Percentiles rank a stretch among this genome's conserved stretches.
These are phyloP conservation scores for Cercospora sp. DNA, from an alignment of 2,329 filamentous ascomycete species.

Conservation along the genomic window DNA sequence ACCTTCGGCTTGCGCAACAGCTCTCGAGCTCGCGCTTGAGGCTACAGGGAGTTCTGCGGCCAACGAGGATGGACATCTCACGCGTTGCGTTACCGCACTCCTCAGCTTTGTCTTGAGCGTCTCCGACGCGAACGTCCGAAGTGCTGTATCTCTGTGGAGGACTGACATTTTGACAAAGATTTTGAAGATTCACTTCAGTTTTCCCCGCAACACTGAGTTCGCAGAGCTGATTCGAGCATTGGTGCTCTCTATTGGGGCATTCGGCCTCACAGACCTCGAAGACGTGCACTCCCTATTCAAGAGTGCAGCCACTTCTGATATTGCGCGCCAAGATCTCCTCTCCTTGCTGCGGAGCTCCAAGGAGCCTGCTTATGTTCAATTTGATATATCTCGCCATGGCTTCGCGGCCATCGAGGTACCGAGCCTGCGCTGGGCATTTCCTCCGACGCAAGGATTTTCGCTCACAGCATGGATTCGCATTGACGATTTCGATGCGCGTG, in stretches of 20 bases:
- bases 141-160: constrained; percentile 30
- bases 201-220: neutral
- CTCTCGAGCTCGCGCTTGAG: constrained; percentile 1
- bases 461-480: constrained; percentile 86
- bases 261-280: constrained; percentile 77
- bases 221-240: constrained; percentile 12
- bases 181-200: constrained; percentile 6
- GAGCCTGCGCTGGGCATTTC: constrained; percentile 81
- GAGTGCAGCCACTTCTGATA: constrained; percentile 53
- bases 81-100: neutral
- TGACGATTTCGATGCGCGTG: constrained; percentile 77
- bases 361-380: constrained; percentile 83
- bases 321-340: constrained; percentile 68
- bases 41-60: neutral
- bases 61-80: neutral
- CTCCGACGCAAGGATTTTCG: constrained; percentile 81
- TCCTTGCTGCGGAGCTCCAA: constrained; percentile 72
- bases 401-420: constrained; percentile 88
- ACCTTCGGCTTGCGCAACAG: constrained; percentile 9
- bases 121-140: constrained; percentile 17
- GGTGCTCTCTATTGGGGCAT: constrained; percentile 62
- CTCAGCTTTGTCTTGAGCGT: neutral
- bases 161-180: constrained; percentile 23
- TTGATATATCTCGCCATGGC: constrained; percentile 84
- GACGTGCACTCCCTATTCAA: constrained; percentile 76